Evolutionary conservation across 345 rosid species (phyloP), one percentile per base, ranked within the genome.

Genomic region (Iberis pinnata): DNA sequence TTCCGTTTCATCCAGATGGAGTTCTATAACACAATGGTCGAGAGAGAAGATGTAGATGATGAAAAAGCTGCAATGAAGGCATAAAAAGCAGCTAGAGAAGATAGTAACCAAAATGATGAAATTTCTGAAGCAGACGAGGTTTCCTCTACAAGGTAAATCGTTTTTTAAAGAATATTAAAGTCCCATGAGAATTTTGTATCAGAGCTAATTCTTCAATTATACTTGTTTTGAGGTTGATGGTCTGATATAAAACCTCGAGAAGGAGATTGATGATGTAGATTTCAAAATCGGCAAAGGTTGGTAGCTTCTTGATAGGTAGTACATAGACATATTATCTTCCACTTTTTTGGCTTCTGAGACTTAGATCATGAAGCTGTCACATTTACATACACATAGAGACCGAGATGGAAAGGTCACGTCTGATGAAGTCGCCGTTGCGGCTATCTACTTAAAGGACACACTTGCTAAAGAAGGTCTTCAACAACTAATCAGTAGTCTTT

Each of bases 401-500:
- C 67, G 73, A 61, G 96, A 88, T 49, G 94, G 96, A 41, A 88
- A 88, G 66, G 96, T 88, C 37, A 82, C 84, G 33, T 75, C 89
- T 16, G 96, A 88, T 47, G 96, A 88, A 74, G 88, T 88, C 19
- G 94, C 90, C 9, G 68, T 83, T 67, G 96, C 94, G 59, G 94
- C 96, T 43, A 67, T 74, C 72, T 80, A 77, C 66, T 70, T 88
- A 67, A 88, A 84, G 64, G 80, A 77, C 60, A 78, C 86, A 41
- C 37, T 88, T 15, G 89, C 76, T 36, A 84, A 77, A 39, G 88
- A 84, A 50, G 96, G 96, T 25, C 53, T 88, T 36, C 82, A 80
- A 73, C 82, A 88, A 57, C 80, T 84, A 35, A 77, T 88, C 25
- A 75, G 84, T 75, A 82, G 57, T 63, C 89, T 88, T 52, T 72